phyloP scores from a whole-genome alignment of 139 green algal genomes.

The Bryopsis sp. region DNA sequence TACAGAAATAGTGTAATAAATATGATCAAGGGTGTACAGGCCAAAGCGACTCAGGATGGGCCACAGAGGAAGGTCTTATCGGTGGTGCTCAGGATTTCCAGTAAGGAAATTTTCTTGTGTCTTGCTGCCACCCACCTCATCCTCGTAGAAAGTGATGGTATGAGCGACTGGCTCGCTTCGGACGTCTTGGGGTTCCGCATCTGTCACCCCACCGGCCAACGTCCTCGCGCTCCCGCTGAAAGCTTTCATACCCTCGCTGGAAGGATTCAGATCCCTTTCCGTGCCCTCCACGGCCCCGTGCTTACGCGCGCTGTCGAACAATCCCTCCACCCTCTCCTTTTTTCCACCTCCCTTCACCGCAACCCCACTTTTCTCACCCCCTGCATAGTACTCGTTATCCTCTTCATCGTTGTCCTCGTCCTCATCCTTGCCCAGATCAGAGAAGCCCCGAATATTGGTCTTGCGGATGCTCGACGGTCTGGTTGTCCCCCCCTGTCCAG shows the following conservation, averaged over 20 bases:
- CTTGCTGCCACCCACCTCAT: slow-evolving; percentile 33
- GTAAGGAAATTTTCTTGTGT: too few relatives aligned
- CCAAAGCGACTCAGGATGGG: too few relatives aligned
- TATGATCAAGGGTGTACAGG: too few relatives aligned
- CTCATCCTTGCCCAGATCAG: background rate
- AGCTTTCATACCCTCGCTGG: slow-evolving; percentile 6
- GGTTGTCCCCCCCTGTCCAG: too few relatives aligned
- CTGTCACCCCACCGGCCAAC: slow-evolving; percentile 38
- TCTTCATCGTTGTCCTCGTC: background rate
- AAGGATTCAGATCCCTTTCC: slow-evolving; percentile 32
- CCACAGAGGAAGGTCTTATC: too few relatives aligned
- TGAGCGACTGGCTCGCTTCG: background rate
- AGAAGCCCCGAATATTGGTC: too few relatives aligned
- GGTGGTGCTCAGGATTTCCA: too few relatives aligned
- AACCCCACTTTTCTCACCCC: slow-evolving; percentile 10
- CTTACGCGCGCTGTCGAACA: slow-evolving; percentile 53
- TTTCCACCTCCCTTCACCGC: slow-evolving; percentile 5
- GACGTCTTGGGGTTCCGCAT: slow-evolving; percentile 17
- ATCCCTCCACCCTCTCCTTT: slow-evolving; percentile 23
- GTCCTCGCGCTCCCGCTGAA: slow-evolving; percentile 56
- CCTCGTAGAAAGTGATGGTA: slow-evolving; percentile 68
- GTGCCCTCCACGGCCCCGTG: slow-evolving; percentile 49
- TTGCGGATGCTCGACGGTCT: too few relatives aligned
- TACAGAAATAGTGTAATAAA: too few relatives aligned
- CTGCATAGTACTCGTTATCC: slow-evolving; percentile 20